Percentiles rank a stretch among this genome's conserved stretches.
Evolutionary conservation across 768 basidiomycete genomes (phyloP).

Genomic region (Podaxis carcinomalis): DNA sequence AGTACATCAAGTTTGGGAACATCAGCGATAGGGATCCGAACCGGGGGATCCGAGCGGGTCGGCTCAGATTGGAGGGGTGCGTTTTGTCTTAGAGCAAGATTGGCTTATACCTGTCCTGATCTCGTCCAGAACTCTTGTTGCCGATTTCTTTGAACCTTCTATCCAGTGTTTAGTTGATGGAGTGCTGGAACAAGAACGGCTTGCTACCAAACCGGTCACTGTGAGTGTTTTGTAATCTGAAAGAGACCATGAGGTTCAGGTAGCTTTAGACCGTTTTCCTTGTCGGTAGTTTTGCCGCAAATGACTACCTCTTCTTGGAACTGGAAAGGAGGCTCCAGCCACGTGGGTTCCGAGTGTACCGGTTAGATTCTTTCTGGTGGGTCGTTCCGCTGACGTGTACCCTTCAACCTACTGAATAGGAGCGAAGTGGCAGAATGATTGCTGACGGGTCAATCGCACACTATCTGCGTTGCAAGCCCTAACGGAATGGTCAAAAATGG

Average conservation of each 20-base stretch:
- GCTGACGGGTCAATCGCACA: slow-evolving; percentile 26
- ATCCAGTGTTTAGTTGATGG: slow-evolving; percentile 17
- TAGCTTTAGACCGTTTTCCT: slow-evolving; percentile 17
- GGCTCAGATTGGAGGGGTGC: slow-evolving; percentile 18
- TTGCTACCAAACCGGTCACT: slow-evolving; percentile 12
- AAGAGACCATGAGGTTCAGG: not conserved
- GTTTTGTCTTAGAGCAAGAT: not conserved
- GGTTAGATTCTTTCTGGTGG: slow-evolving; percentile 15
- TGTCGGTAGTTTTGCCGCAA: slow-evolving; percentile 22
- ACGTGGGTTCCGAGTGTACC: slow-evolving; percentile 10
- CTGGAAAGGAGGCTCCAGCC: slow-evolving; percentile 10
- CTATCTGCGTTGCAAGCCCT: slow-evolving; percentile 16
- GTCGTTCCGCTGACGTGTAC: not conserved
- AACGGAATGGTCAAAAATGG: too few relatives aligned
- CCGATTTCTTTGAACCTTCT: slow-evolving; percentile 19
- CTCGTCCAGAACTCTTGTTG: slow-evolving; percentile 13
- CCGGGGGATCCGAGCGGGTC: slow-evolving; percentile 18
- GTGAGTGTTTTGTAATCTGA: not conserved
- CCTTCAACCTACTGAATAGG: not conserved
- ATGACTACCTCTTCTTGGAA: slow-evolving; percentile 18
- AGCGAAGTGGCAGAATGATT: slow-evolving; percentile 24
- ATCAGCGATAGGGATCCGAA: slow-evolving; percentile 17
- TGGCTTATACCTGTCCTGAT: too few relatives aligned
- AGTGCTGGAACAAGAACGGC: slow-evolving; percentile 12
- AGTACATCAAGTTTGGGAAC: slow-evolving; percentile 19